A percentile compares a stretch with the other conserved stretches of the same genome.
phyloP scores from a whole-genome alignment of 1,139 yeast genomes.

The Eremothecium gossypii region DNA sequence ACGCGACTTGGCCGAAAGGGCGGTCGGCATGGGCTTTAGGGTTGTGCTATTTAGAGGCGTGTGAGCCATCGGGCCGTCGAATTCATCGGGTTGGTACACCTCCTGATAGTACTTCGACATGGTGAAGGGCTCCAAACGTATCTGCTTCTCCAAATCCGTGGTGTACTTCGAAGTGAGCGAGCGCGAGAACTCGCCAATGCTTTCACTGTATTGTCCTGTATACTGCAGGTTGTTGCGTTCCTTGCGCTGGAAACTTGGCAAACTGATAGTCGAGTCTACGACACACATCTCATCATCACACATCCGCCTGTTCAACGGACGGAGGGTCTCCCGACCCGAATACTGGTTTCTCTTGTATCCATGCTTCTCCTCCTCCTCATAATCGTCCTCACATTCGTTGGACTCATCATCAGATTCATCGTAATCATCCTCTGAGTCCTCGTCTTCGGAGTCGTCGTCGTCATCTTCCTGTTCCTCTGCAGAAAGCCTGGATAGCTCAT shows the following conservation, averaged over 20 bases:
- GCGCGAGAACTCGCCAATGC: constrained; percentile 1
- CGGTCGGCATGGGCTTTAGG: constrained; percentile 1
- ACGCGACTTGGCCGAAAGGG: neutral
- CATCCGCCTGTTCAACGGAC: neutral
- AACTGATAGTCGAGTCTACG: constrained; percentile 2
- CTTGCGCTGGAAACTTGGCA: constrained; percentile 3
- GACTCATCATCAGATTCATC: constrained; percentile 2
- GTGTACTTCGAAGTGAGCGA: constrained; percentile 2
- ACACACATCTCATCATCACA: constrained; percentile 3
- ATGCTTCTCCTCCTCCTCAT: neutral
- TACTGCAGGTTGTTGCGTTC: constrained; percentile 3
- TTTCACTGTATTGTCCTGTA: constrained; percentile 1
- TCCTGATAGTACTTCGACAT: constrained; percentile 5
- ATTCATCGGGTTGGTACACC: constrained; percentile 4
- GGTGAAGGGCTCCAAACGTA: constrained; percentile 2
- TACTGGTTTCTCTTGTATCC: neutral
- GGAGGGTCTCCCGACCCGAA: neutral
- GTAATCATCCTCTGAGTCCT: constrained; percentile 3
- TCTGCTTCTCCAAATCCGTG: constrained; percentile 3
- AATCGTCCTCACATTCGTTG: constrained; percentile 1
- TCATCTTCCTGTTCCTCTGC: neutral
- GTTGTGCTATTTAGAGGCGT: constrained; percentile 1
- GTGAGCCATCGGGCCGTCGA: neutral
- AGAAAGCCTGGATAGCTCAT: neutral
- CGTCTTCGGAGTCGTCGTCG: constrained; percentile 4